Evolutionary conservation across 1,284 basidiomycete species (phyloP), one percentile per base, ranked within the genome.

Genomic region (Somion occarium): DNA sequence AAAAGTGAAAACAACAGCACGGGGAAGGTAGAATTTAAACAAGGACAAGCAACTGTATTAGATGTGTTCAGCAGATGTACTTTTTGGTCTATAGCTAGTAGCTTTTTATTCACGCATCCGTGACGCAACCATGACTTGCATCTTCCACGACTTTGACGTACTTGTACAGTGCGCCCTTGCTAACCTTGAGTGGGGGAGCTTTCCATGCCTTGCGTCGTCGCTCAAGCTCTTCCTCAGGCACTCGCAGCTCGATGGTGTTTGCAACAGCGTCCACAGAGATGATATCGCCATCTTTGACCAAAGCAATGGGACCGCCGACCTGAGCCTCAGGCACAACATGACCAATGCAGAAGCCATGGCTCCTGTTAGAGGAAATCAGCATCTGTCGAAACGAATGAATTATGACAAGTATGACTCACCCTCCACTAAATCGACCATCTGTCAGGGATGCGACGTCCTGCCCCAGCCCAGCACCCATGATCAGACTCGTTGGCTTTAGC

Each of bases 381-480:
- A 26, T 52, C 11, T 50, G 30, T 12, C 22, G 27, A 48, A 15
- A 34, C 3, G 24, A 27, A 41, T 43, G 11, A 22, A 27, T 24
- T 56, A 50, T 41, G 39, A 46, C 49, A 53, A 52, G 55, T 27
- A 41, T 53, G 4, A 71, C 82, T 66, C 59, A 91, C 87, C 90
- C 93, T 69, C 93, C 94, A 60, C 89, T 93, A 75, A 97, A 97
- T 56, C 93, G 83, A 47, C 94, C 93, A 70, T 97, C 93, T 15
- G 93, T 97, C 57, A 97, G 73, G 66, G 90, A 93, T 30, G 93
- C 93, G 41, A 94, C 91, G 58, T 93, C 91, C 56, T 87, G 71
- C 9, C 93, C 93, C 5, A 96, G 76, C n/a, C 93, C 93, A 2
- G 93, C 92, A 46, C 93, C 93, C 88, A 94, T 94, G 67, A 94